A percentile compares a stretch with the other conserved stretches of the same genome.
Conservation (phyloP, 768 basidiomycete genomes). For the Pleurotus salmoneostramineus region DNA sequence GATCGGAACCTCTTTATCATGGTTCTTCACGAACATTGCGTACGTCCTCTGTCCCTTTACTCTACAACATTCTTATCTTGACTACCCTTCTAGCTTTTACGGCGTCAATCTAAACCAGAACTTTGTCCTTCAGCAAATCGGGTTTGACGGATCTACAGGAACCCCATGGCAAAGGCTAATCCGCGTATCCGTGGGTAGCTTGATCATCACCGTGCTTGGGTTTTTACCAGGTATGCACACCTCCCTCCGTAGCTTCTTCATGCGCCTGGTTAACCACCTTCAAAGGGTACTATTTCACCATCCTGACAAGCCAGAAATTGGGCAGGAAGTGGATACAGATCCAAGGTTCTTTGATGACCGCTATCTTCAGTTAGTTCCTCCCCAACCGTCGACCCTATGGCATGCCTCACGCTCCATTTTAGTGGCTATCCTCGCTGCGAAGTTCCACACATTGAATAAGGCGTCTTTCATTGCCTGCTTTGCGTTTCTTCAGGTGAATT, state of each 20-base stretch:
- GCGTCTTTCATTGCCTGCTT: slow-evolving; percentile 69
- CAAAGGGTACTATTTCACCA: slow-evolving; percentile 42
- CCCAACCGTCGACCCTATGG: neutral
- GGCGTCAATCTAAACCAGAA: slow-evolving; percentile 58
- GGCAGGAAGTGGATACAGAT: slow-evolving; percentile 76
- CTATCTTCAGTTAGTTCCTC: slow-evolving; percentile 52
- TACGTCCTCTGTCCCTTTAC: slow-evolving; percentile 16
- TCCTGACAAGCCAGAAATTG: slow-evolving; percentile 66
- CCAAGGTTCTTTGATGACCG: slow-evolving; percentile 67
- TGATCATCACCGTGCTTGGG: slow-evolving; percentile 60
- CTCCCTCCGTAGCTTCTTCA: neutral
- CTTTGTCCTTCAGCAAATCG: slow-evolving; percentile 53
- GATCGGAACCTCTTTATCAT: slow-evolving; percentile 61
- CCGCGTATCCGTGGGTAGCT: slow-evolving; percentile 44
- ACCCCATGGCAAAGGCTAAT: slow-evolving; percentile 48
- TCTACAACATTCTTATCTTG: neutral
- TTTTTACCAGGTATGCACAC: slow-evolving; percentile 59
- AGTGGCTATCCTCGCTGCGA: slow-evolving; percentile 70
- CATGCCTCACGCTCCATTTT: neutral
- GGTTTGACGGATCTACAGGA: slow-evolving; percentile 43
- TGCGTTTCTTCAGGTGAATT: slow-evolving; percentile 53
- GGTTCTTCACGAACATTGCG: slow-evolving; percentile 78
- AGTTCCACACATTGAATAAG: slow-evolving; percentile 52
- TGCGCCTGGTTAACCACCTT: neutral
- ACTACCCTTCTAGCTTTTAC: slow-evolving; percentile 51